These are phyloP conservation scores for Annulohypoxylon stygium DNA, from an alignment of 495 filamentous ascomycete species.

Conservation along the genomic window DNA sequence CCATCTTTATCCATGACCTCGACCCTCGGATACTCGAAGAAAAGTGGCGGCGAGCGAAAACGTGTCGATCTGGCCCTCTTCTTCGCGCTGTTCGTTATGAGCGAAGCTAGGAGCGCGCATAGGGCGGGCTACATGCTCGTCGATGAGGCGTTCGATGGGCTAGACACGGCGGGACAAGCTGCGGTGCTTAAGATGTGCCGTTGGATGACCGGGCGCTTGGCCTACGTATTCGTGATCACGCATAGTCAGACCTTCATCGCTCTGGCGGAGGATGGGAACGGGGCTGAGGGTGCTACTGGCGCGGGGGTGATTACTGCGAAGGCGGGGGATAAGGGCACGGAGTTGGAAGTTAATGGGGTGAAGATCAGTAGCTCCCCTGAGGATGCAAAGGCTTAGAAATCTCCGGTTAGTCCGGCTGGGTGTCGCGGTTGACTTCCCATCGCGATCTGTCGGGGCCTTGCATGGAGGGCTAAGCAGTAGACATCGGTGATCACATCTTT, in stretches of 20 bases:
- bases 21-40: constrained; percentile 49
- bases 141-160: constrained; percentile 53
- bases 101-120: constrained; percentile 45
- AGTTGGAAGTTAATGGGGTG: constrained; percentile 9
- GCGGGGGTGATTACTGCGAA: constrained; percentile 31
- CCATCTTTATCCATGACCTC: constrained; percentile 35
- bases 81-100: constrained; percentile 52
- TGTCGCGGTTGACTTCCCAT: not conserved
- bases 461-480: not conserved
- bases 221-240: constrained; percentile 47
- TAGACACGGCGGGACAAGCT: constrained; percentile 50
- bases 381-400: not conserved
- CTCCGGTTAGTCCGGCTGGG: too few species aligned
- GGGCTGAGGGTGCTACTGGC: constrained; percentile 26
- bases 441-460: not conserved
- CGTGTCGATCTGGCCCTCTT: constrained; percentile 54
- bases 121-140: constrained; percentile 52
- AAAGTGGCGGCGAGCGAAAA: constrained; percentile 54
- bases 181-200: constrained; percentile 46
- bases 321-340: constrained; percentile 24
- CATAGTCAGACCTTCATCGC: constrained; percentile 38
- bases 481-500: not conserved
- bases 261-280: constrained; percentile 27
- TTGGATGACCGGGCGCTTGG: constrained; percentile 39
- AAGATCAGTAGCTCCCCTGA: not conserved